Base-by-base conservation (phyloP, 2,329 filamentous ascomycete genomes). In the Colletotrichum karsti region DNA sequence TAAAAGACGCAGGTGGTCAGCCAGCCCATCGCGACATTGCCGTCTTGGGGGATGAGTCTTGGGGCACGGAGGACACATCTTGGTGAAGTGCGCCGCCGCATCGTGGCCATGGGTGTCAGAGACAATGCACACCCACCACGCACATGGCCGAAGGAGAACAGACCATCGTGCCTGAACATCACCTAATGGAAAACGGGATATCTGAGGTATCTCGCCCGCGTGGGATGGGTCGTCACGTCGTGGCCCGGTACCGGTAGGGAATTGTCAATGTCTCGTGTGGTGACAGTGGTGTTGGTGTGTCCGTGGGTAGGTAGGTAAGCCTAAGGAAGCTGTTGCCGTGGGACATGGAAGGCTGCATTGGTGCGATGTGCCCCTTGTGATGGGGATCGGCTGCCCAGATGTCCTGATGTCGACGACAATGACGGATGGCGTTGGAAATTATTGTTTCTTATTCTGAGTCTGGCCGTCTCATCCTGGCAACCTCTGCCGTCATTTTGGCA, bases 331-430 rank as follows among this genome's bases (percentile, higher is more conserved):
- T 50, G 28, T 53, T 53, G 28, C 50, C 30, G 50, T 33, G n/a
- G 28, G 50, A 53, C 13, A 20, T 42, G 53, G 41, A 26, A 37
- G 33, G 37, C 42, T 26, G 39, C n/a, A 37, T 59, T 20, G 30
- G 30, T 12, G 22, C 48, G 22, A 28, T 50, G 15, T 60, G 15
- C 24, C 24, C 18, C 28, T 35, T 50, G 44, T 20, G 33, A 53
- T 51, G 44, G 55, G 57, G 44, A 61, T 62, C 58, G 58, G 15
- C 58, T 62, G 58, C 58, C 57, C 58, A 61, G 35, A 61, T 61
- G 37, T 54, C 46, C 48, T 54, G 26, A 54, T 54, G 33, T 53
- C 35, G 48, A 42, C 46, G 7, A 35, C 37, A 44, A 44, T 54
- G 58, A 62, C 46, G 58, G 48, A 35, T 44, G n/a, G 37, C 24